A percentile compares a stretch with the other conserved stretches of the same genome.
These are phyloP conservation scores for Cytospora mali DNA, from an alignment of 2,329 filamentous ascomycete genomes.

Conservation along the genomic window DNA sequence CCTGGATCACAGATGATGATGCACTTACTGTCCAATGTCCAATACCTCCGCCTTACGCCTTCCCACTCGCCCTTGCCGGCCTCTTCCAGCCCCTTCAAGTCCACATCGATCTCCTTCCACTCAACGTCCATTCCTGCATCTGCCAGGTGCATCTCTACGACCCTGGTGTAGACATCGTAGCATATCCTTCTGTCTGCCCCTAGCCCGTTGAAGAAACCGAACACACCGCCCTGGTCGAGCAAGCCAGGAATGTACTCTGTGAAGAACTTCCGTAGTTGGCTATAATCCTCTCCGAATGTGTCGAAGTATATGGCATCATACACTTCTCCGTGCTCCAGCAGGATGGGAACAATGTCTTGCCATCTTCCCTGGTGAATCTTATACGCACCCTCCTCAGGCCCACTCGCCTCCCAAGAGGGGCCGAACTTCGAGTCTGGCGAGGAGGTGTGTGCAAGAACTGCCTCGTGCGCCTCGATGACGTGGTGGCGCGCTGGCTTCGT, in stretches of 20 bases:
- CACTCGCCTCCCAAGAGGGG: conserved; percentile 55
- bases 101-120: conserved; percentile 78
- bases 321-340: conserved; percentile 68
- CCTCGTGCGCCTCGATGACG: conserved; percentile 83
- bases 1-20: neutral
- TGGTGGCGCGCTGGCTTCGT: conserved; percentile 72
- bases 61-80: conserved; percentile 79
- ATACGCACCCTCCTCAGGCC: conserved; percentile 66
- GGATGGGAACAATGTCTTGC: conserved; percentile 75
- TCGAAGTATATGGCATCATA: conserved; percentile 97
- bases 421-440: conserved; percentile 55
- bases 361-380: conserved; percentile 74
- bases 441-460: conserved; percentile 68
- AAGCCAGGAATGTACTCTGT: conserved; percentile 82
- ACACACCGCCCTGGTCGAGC: conserved; percentile 71
- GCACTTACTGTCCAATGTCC: conserved; percentile 73
- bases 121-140: conserved; percentile 89
- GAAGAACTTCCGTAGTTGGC: conserved; percentile 83
- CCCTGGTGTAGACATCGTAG: conserved; percentile 94
- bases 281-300: conserved; percentile 94
- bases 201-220: conserved; percentile 88
- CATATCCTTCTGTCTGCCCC: conserved; percentile 90
- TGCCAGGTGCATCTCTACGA: conserved; percentile 86
- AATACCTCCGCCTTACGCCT: conserved; percentile 85
- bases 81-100: conserved; percentile 64